Conservation (phyloP, 768 basidiomycete species). For the Tubosaeta sp. region DNA sequence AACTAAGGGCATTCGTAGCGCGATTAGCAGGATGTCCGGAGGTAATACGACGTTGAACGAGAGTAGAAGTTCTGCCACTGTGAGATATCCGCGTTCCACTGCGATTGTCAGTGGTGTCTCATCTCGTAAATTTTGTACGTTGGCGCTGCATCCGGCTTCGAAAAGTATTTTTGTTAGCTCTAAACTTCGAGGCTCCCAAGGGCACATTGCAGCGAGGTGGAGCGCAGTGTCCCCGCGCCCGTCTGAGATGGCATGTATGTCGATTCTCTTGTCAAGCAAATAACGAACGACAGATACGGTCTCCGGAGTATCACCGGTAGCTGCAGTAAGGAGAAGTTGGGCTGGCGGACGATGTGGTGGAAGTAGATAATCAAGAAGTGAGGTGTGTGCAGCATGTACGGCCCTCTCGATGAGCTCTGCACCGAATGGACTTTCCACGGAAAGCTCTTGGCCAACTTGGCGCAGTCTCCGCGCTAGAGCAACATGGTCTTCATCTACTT, state of each 20-base stretch:
- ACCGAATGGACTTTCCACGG: neutral
- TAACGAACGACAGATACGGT: neutral
- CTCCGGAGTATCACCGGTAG: neutral
- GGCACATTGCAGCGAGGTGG: neutral
- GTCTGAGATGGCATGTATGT: neutral
- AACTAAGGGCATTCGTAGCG: neutral
- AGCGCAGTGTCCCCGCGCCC: neutral
- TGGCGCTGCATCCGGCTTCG: neutral
- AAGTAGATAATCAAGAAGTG: neutral
- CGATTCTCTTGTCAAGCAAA: constrained; percentile 1
- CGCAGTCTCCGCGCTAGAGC: neutral
- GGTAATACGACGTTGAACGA: neutral
- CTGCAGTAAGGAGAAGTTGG: neutral
- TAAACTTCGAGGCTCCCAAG: neutral
- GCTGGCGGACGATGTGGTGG: neutral
- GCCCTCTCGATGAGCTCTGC: neutral
- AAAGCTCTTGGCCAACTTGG: neutral
- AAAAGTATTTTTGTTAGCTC: constrained; percentile 1
- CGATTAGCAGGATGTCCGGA: neutral
- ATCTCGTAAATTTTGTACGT: neutral
- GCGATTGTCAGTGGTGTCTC: neutral
- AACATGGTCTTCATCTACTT: neutral
- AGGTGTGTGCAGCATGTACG: neutral
- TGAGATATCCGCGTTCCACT: neutral
- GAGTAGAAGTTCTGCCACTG: neutral